Evolutionary conservation across 2,329 filamentous ascomycete species (phyloP).

Genomic region (Erysiphe pulchra): DNA sequence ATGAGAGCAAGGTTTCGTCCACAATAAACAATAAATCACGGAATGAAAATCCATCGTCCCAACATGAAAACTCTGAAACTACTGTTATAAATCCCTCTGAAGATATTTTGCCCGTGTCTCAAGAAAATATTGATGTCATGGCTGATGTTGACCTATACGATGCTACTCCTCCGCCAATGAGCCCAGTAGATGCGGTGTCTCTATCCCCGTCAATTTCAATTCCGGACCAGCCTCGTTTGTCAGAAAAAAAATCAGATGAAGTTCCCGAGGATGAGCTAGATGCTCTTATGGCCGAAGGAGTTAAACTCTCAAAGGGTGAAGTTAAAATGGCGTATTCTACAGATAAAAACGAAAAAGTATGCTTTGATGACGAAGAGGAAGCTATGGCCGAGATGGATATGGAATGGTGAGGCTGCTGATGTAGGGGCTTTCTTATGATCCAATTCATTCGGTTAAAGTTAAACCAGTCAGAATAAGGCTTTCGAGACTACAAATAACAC

Average conservation of each 20-base stretch:
- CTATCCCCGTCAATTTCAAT: conserved; percentile 3
- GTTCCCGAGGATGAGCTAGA: conserved; percentile 12
- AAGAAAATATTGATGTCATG: conserved; percentile 6
- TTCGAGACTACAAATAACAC: too few relatives aligned
- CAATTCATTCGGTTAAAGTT: too few relatives aligned
- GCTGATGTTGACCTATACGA: conserved; percentile 20
- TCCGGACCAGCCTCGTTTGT: conserved; percentile 3
- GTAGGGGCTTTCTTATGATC: too few relatives aligned
- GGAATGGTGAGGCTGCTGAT: neutral
- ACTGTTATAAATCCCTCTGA: conserved; percentile 11
- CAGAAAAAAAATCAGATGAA: conserved; percentile 3
- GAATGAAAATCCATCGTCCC: conserved; percentile 8
- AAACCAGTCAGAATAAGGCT: too few relatives aligned
- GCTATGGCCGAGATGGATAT: conserved; percentile 38
- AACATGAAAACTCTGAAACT: conserved; percentile 8
- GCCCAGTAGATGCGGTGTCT: conserved; percentile 1
- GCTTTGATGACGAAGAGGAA: conserved; percentile 22
- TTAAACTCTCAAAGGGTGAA: neutral
- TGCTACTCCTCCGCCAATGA: conserved; percentile 18
- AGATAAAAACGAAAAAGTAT: conserved; percentile 11
- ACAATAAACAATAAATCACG: conserved; percentile 10
- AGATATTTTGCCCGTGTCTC: conserved; percentile 17
- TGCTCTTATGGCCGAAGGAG: conserved; percentile 5
- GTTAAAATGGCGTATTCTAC: conserved; percentile 1
- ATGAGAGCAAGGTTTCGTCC: conserved; percentile 36